Conservation (phyloP, 169 alveolate genomes). For the Neospora caninum region DNA sequence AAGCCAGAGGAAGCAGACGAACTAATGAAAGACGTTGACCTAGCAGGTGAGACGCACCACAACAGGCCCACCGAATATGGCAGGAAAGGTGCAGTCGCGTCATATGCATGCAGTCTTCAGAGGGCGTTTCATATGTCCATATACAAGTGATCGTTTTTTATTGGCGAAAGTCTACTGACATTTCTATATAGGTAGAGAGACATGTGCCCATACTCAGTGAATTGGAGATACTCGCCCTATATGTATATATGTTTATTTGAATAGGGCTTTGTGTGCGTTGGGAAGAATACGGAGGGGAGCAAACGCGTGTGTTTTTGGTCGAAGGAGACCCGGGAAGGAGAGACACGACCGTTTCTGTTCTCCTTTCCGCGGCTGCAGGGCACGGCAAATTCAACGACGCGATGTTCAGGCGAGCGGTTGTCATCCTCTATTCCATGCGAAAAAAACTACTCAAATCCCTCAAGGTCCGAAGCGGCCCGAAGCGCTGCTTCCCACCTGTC, state of each 20-base stretch:
- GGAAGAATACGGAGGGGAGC: too few relatives aligned
- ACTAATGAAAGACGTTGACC: slow-evolving; percentile 54
- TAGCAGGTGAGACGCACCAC: slow-evolving; percentile 40
- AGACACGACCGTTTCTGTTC: neutral
- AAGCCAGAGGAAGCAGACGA: slow-evolving; percentile 56
- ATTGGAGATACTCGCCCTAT: neutral
- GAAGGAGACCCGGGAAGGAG: neutral
- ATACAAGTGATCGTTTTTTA: neutral
- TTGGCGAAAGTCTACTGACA: too few relatives aligned
- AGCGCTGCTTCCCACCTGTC: neutral
- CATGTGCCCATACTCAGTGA: too few relatives aligned
- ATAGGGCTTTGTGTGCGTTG: neutral
- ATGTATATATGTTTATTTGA: neutral
- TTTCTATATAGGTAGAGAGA: too few relatives aligned
- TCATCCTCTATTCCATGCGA: slow-evolving; percentile 43
- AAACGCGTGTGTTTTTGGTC: too few relatives aligned
- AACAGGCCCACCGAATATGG: too few relatives aligned
- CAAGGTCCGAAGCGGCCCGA: slow-evolving; percentile 17
- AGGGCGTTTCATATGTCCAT: neutral
- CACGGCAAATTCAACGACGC: slow-evolving; percentile 48
- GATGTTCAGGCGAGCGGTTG: slow-evolving; percentile 60
- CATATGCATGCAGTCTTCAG: neutral
- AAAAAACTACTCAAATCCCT: slow-evolving; percentile 48
- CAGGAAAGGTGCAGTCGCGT: neutral
- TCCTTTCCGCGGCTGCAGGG: neutral